phyloP scores from a whole-genome alignment of 768 basidiomycete species.

The Tricholoma matsutake region DNA sequence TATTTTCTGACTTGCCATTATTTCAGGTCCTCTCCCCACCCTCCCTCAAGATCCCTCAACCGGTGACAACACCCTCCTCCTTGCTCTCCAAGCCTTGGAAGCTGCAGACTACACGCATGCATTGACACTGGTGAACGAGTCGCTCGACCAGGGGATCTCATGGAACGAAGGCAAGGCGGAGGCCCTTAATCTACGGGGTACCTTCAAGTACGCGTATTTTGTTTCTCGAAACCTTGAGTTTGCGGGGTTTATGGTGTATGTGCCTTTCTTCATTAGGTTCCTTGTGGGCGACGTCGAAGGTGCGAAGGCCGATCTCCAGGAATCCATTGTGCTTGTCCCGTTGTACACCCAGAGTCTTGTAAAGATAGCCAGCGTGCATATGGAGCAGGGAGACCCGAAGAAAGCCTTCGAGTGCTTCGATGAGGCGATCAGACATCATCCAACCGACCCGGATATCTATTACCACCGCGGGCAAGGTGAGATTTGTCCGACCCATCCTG shows the following conservation, averaged over 20 bases:
- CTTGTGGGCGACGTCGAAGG: slow-evolving; percentile 78
- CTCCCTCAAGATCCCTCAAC: slow-evolving; percentile 73
- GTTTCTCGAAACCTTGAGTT: not conserved
- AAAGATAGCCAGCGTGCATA: slow-evolving; percentile 95
- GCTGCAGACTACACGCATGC: slow-evolving; percentile 85
- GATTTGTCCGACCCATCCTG: slow-evolving; percentile 10
- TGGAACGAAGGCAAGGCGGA: slow-evolving; percentile 75
- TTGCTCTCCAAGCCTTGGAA: slow-evolving; percentile 79
- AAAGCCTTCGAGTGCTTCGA: slow-evolving; percentile 92
- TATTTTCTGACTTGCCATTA: slow-evolving; percentile 3
- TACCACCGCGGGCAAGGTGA: slow-evolving; percentile 97
- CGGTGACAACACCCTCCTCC: slow-evolving; percentile 80
- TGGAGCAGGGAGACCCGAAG: slow-evolving; percentile 86
- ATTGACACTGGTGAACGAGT: slow-evolving; percentile 75
- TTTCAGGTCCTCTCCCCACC: slow-evolving; percentile 57
- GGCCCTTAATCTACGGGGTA: slow-evolving; percentile 89
- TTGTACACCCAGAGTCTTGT: slow-evolving; percentile 85
- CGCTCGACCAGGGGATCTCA: slow-evolving; percentile 83
- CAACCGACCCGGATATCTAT: slow-evolving; percentile 91
- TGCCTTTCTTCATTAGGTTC: slow-evolving; percentile 53
- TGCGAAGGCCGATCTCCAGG: slow-evolving; percentile 80
- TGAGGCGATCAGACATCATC: slow-evolving; percentile 77
- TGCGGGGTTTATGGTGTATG: not conserved
- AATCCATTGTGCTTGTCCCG: slow-evolving; percentile 65
- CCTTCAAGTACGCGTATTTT: slow-evolving; percentile 76